Conservation (phyloP, 1,284 basidiomycete genomes). For the Moniliella sp. region DNA sequence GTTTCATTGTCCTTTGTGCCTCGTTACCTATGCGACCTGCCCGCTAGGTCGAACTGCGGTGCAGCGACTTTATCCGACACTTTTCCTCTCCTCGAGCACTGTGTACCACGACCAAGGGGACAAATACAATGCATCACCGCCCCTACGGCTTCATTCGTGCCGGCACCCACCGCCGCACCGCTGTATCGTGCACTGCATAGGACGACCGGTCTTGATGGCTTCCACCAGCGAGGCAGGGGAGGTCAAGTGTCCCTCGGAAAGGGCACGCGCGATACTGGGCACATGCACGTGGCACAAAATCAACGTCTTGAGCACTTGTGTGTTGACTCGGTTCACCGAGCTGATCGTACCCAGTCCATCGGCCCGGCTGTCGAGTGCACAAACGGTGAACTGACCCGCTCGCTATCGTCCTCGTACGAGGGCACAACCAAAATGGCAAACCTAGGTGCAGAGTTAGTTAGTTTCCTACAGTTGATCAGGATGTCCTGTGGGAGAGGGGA, state of each 20-base stretch:
- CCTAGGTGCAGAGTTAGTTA: too few relatives aligned
- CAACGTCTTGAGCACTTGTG: slow-evolving; percentile 65
- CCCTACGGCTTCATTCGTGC: slow-evolving; percentile 86
- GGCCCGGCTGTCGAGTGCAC: slow-evolving; percentile 37
- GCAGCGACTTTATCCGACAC: too few relatives aligned
- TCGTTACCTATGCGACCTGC: too few relatives aligned
- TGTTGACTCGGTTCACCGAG: slow-evolving; percentile 86
- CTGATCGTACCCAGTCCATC: slow-evolving; percentile 77
- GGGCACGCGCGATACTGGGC: slow-evolving; percentile 8
- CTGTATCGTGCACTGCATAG: slow-evolving; percentile 55
- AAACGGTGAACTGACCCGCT: slow-evolving; percentile 17
- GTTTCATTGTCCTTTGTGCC: too few relatives aligned
- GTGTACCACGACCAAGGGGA: too few relatives aligned
- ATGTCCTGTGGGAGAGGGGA: too few relatives aligned
- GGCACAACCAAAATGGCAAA: slow-evolving; percentile 75
- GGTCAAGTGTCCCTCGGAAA: slow-evolving; percentile 4
- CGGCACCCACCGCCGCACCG: slow-evolving; percentile 64
- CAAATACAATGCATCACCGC: too few relatives aligned
- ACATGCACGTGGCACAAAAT: slow-evolving; percentile 22
- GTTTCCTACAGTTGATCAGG: too few relatives aligned
- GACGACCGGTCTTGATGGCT: slow-evolving; percentile 44
- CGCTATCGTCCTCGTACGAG: slow-evolving; percentile 59
- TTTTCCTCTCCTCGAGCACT: too few relatives aligned
- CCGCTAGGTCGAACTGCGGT: too few relatives aligned
- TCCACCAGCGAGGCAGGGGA: slow-evolving; percentile 39